These are phyloP conservation scores for Discostella pseudostelligera DNA, from an alignment of 108 stramenopile species.

Conservation along the genomic window DNA sequence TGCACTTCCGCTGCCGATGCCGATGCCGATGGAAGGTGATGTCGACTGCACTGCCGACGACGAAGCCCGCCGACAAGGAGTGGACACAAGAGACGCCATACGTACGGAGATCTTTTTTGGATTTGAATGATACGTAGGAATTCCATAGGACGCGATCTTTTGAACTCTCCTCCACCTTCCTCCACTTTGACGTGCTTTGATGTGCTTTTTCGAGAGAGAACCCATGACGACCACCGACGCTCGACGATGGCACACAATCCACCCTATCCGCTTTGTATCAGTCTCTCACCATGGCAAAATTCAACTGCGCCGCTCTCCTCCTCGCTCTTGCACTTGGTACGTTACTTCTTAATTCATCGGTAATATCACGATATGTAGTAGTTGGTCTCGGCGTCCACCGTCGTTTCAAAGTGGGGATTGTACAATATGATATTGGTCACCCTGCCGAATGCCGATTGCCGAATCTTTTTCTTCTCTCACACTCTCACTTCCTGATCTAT, in stretches of 20 bases:
- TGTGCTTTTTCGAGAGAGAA: too few species aligned
- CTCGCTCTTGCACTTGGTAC: constrained; percentile 33
- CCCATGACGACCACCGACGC: too few species aligned
- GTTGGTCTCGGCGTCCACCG: too few species aligned
- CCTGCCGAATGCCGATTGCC: too few species aligned
- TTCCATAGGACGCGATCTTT: not conserved
- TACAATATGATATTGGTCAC: too few species aligned
- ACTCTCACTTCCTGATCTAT: not conserved
- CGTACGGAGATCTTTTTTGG: not conserved
- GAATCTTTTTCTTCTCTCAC: not conserved
- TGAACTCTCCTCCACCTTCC: too few species aligned
- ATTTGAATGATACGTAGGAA: not conserved
- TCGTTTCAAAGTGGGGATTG: too few species aligned
- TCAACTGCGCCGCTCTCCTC: constrained; percentile 20
- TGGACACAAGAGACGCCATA: not conserved
- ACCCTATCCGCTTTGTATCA: too few species aligned
- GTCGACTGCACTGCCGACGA: not conserved
- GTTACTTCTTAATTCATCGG: not conserved
- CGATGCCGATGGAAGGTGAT: not conserved
- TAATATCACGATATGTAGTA: not conserved
- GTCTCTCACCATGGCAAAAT: constrained; percentile 34
- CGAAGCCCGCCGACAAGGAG: not conserved
- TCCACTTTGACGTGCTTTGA: too few species aligned
- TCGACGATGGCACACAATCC: not conserved
- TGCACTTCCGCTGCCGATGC: too few species aligned